phyloP scores from a whole-genome alignment of 2,329 filamentous ascomycete genomes.

The Tolypocladium sp. region DNA sequence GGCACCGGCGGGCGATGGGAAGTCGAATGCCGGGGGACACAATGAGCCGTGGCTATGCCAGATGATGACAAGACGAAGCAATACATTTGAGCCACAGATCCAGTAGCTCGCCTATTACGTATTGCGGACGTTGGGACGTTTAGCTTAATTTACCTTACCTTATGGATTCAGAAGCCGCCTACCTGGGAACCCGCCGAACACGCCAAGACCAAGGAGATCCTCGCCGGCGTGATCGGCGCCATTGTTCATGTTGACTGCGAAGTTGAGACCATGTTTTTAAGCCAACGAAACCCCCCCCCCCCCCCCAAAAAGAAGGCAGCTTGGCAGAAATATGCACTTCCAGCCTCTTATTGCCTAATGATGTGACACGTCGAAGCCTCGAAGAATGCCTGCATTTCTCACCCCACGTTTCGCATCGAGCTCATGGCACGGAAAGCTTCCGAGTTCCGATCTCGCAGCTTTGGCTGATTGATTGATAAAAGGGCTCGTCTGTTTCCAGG shows the following conservation, averaged over 20 bases:
- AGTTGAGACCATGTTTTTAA: conserved; percentile 20
- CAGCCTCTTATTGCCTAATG: background rate
- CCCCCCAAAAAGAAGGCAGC: no score
- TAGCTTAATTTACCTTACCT: no score
- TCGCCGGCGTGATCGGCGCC: conserved; percentile 16
- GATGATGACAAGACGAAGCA: no score
- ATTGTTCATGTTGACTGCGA: conserved; percentile 22
- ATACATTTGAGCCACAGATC: no score
- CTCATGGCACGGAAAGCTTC: background rate
- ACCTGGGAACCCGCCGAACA: conserved; percentile 11
- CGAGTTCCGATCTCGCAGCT: background rate
- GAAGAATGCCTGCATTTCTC: background rate
- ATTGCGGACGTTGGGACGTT: no score
- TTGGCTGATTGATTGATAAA: background rate
- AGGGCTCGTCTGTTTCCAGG: background rate
- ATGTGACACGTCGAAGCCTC: background rate
- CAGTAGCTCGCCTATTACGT: no score
- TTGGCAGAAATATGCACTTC: background rate
- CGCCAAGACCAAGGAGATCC: conserved; percentile 18
- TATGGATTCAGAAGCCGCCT: no score
- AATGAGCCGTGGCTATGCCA: no score
- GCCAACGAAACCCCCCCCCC: no score
- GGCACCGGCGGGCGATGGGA: no score
- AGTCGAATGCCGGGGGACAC: no score
- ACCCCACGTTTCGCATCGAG: background rate